A percentile compares a stretch with the other conserved stretches of the same genome.
These are phyloP conservation scores for Penicillium samsonianum DNA, from an alignment of 495 filamentous ascomycete species.

Conservation along the genomic window DNA sequence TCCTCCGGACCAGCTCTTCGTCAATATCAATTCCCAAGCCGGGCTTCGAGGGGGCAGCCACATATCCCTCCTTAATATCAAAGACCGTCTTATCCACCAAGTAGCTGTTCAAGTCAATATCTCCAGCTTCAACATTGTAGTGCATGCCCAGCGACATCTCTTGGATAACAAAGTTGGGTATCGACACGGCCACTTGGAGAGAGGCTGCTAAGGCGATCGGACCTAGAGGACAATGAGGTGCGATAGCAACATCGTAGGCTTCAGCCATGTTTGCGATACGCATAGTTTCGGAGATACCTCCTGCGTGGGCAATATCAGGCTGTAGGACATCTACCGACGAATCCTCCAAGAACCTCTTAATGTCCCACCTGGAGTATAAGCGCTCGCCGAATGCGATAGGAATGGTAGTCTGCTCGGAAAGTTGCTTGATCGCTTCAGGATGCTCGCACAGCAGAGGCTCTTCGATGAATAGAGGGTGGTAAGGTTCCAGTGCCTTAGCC, in stretches of 20 bases:
- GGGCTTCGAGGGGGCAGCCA: constrained; percentile 60
- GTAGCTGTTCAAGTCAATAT: constrained; percentile 69
- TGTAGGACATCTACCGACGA: constrained; percentile 73
- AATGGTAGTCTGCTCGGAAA: constrained; percentile 60
- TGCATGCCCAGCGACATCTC: constrained; percentile 84
- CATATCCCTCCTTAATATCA: constrained; percentile 66
- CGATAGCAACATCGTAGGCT: constrained; percentile 76
- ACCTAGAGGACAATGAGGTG: constrained; percentile 77
- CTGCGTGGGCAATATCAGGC: constrained; percentile 74
- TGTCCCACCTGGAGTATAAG: constrained; percentile 74
- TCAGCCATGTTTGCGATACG: constrained; percentile 74
- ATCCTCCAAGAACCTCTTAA: constrained; percentile 71
- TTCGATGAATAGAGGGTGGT: constrained; percentile 76
- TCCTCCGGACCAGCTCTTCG: constrained; percentile 61
- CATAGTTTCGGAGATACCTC: constrained; percentile 75
- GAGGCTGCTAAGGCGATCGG: constrained; percentile 76
- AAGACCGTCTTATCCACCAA: constrained; percentile 65
- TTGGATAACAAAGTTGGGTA: constrained; percentile 76
- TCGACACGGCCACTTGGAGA: constrained; percentile 66
- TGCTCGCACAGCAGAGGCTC: constrained; percentile 76
- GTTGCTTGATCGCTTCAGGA: constrained; percentile 66
- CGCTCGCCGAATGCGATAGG: constrained; percentile 80
- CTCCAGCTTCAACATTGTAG: constrained; percentile 66
- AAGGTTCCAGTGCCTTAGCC: constrained; percentile 68
- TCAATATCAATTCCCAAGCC: constrained; percentile 79